These are phyloP conservation scores for Skeletonema menzelii DNA, from an alignment of 108 stramenopile species.

Conservation along the genomic window DNA sequence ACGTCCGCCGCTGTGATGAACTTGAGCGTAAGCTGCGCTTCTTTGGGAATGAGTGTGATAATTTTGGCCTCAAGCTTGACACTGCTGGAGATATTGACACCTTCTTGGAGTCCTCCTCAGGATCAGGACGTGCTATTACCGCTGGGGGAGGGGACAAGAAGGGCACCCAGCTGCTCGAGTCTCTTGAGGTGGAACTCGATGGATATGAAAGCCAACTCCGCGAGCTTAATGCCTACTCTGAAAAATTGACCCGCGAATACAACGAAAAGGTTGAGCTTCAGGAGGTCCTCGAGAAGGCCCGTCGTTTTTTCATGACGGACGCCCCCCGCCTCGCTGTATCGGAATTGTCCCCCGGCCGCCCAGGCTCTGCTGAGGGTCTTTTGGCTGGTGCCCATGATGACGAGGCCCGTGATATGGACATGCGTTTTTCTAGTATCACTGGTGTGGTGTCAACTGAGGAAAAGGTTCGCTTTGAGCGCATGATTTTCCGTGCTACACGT, in stretches of 20 bases:
- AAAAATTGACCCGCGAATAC: slow-evolving; percentile 95
- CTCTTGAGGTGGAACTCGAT: slow-evolving; percentile 90
- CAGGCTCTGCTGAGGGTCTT: slow-evolving; percentile 46
- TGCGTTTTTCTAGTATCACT: slow-evolving; percentile 94
- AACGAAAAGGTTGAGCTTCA: slow-evolving; percentile 97
- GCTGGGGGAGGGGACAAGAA: slow-evolving; percentile 45
- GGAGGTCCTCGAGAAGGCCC: slow-evolving; percentile 94
- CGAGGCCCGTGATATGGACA: slow-evolving; percentile 81
- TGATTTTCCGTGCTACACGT: slow-evolving; percentile 96
- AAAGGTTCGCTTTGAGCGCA: slow-evolving; percentile 92
- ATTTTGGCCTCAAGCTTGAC: slow-evolving; percentile 80
- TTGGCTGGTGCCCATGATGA: slow-evolving; percentile 55
- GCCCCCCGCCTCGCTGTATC: slow-evolving; percentile 85
- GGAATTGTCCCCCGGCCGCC: slow-evolving; percentile 44
- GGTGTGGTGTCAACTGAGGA: slow-evolving; percentile 94
- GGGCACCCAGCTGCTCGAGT: slow-evolving; percentile 81
- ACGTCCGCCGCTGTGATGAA: slow-evolving; percentile 97
- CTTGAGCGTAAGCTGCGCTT: slow-evolving; percentile 97
- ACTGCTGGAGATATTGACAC: slow-evolving; percentile 69
- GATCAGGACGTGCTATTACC: slow-evolving; percentile 19
- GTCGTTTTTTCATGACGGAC: slow-evolving; percentile 89
- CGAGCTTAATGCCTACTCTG: slow-evolving; percentile 92
- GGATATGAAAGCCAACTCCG: slow-evolving; percentile 89
- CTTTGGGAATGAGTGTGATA: slow-evolving; percentile 86
- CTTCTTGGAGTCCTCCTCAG: slow-evolving; percentile 56